Evolutionary conservation across 2,329 filamentous ascomycete species (phyloP).

Genomic region (Cladosporium sp.): DNA sequence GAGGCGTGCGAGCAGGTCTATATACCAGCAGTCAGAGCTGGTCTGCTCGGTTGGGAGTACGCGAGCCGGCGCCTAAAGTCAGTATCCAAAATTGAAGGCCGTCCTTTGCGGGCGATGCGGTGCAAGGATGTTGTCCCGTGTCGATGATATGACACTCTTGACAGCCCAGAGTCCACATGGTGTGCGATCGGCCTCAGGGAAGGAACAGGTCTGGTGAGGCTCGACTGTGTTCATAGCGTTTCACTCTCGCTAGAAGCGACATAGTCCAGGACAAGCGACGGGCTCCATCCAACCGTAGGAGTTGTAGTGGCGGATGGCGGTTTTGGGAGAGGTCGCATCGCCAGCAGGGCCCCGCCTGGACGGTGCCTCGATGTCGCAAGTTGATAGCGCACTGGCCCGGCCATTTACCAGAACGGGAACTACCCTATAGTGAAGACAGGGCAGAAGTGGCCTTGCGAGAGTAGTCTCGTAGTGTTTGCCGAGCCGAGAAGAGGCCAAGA

Average conservation of each 20-base stretch:
- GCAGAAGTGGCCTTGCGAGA: too few species aligned
- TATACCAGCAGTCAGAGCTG: slow-evolving; percentile 1
- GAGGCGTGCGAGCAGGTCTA: slow-evolving; percentile 1
- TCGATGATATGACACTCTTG: slow-evolving; percentile 3
- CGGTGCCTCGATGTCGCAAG: slow-evolving; percentile 10
- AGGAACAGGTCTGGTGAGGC: not conserved
- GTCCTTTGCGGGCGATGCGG: not conserved
- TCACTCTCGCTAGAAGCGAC: slow-evolving; percentile 7
- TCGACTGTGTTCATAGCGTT: slow-evolving; percentile 5
- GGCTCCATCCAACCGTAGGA: not conserved
- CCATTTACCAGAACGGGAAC: too few species aligned
- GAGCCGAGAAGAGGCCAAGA: not conserved
- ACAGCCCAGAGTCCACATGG: slow-evolving; percentile 1
- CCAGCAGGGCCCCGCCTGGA: not conserved
- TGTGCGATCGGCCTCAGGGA: not conserved
- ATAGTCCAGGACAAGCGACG: not conserved
- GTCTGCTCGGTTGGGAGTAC: slow-evolving; percentile 1
- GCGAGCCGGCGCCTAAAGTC: slow-evolving; percentile 9
- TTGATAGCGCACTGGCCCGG: not conserved
- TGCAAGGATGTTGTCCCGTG: not conserved
- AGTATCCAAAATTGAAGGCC: not conserved
- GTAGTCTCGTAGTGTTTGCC: too few species aligned
- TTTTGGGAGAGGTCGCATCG: not conserved
- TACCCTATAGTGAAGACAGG: too few species aligned
- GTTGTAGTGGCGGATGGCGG: not conserved